Evolutionary conservation across 2,329 filamentous ascomycete genomes (phyloP), one percentile per base, ranked within the genome.

Genomic region (Scedosporium dehoogii): DNA sequence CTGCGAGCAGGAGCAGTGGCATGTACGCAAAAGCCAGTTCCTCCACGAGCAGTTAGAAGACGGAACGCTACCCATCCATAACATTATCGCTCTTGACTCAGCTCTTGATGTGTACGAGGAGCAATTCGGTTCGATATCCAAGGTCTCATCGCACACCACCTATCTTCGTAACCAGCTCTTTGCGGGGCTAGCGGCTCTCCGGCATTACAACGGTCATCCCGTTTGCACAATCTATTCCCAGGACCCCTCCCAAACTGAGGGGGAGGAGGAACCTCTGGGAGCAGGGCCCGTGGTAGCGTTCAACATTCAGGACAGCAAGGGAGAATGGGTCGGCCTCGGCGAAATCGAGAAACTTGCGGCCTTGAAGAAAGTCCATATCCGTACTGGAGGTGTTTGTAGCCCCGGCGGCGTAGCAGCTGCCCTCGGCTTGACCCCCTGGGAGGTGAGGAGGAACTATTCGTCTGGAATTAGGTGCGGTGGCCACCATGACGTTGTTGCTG

Each of bases 341-440:
- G 92, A 97, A 70, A 86, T 97, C 18, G 92, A 97, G 71, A 96
- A 93, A 72, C 78, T 97, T 23, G 89, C 92, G 6, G 81, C 83
- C 2, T 78, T 96, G 21, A 90, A 88, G 66, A 83, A 85, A 58
- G 89, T 97, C 51, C 91, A 97, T 69, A 76, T 97, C 18, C 85
- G 94, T 44, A 96, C 91, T 0, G 94, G 94, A 4, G 89, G 91
- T 0, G 79, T 97, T 1, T 99, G 94, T 75, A 97, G 96, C 68
- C 93, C 94, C 1, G 94, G 92, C 9, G 92, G 92, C 1, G 84
- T 96, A 63, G 88, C 92, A 14, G 79, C 81, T 1, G 84, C 86
- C 21, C 80, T 97, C n/a, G 78, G 79, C 1, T 79, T 97, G 60
- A 82, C 87, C 57, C 85, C 91, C 0, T 89, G 87, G 83, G 92